Conservation (phyloP, 495 filamentous ascomycete species). For the Chaetomidium leptoderma region DNA sequence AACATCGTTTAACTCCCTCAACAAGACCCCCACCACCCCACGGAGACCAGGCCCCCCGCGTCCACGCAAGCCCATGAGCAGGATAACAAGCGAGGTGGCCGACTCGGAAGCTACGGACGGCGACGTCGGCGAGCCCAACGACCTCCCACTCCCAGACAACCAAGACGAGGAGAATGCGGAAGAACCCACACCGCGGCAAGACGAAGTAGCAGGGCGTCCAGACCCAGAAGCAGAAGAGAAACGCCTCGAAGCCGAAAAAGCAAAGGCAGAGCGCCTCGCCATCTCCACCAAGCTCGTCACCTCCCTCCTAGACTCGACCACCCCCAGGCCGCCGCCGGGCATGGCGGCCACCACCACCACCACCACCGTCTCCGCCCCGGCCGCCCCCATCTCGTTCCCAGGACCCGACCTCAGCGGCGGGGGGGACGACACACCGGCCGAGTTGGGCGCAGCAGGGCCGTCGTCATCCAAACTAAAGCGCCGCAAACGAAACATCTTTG, state of each 20-base stretch:
- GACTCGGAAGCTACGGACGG: slow-evolving; percentile 40
- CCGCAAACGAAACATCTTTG: slow-evolving; percentile 45
- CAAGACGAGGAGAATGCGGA: slow-evolving; percentile 11
- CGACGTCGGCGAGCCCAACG: slow-evolving; percentile 11
- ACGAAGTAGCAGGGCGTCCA: not conserved
- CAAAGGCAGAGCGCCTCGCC: slow-evolving; percentile 26
- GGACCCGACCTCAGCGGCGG: slow-evolving; percentile 10
- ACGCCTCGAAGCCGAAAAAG: slow-evolving; percentile 18
- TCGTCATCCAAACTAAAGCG: not conserved
- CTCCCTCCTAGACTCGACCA: slow-evolving; percentile 20
- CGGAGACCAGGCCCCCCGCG: slow-evolving; percentile 6
- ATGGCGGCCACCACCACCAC: slow-evolving; percentile 1
- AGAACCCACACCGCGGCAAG: not conserved
- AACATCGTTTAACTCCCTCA: slow-evolving; percentile 35
- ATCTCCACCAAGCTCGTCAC: slow-evolving; percentile 31
- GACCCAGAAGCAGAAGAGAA: slow-evolving; percentile 1
- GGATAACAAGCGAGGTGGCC: slow-evolving; percentile 38
- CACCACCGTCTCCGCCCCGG: slow-evolving; percentile 18
- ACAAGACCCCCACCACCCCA: slow-evolving; percentile 30
- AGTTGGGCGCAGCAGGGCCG: not conserved
- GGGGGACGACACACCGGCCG: slow-evolving; percentile 3
- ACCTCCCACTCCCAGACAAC: not conserved
- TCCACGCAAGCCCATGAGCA: slow-evolving; percentile 16
- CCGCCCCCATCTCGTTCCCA: not conserved
- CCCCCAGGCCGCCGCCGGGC: slow-evolving; percentile 7